Percentiles rank a stretch among this genome's conserved stretches.
phyloP scores from a whole-genome alignment of 2,329 filamentous ascomycete genomes.

The Trichoderma sp. region DNA sequence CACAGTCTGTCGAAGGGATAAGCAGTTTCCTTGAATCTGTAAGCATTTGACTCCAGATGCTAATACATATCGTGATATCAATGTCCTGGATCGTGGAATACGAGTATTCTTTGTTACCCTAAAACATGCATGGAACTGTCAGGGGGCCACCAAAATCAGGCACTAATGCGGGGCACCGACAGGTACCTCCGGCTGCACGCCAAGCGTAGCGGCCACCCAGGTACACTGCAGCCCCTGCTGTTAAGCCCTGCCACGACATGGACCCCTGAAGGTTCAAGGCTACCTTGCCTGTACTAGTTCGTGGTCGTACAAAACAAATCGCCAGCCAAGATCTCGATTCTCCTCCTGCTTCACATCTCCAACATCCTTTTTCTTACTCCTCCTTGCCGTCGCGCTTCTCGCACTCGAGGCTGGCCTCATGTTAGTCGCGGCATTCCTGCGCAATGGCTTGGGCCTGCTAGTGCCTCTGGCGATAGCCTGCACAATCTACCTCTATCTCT shows the following conservation, averaged over 20 bases:
- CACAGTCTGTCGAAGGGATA: too few relatives aligned
- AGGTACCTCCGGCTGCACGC: neutral
- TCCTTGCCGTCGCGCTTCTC: neutral
- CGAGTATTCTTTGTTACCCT: neutral
- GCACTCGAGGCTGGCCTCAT: conserved; percentile 51
- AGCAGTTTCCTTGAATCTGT: too few relatives aligned
- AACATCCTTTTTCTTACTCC: neutral
- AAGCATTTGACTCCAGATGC: too few relatives aligned
- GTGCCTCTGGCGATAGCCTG: conserved; percentile 67
- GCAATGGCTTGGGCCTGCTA: conserved; percentile 57
- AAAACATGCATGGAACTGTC: neutral
- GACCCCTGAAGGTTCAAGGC: conserved; percentile 15
- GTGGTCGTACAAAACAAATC: neutral
- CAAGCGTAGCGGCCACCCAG: neutral
- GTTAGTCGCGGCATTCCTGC: conserved; percentile 56
- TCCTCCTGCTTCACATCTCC: neutral
- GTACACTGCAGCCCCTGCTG: conserved; percentile 1
- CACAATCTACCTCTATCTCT: conserved; percentile 82
- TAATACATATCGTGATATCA: neutral
- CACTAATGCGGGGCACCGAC: conserved; percentile 19
- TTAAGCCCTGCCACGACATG: conserved; percentile 2
- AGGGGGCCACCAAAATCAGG: neutral
- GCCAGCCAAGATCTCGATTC: neutral
- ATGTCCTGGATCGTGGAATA: neutral
- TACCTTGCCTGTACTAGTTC: neutral